phyloP scores from a whole-genome alignment of 768 basidiomycete genomes.

The Rhizopogon rudus region DNA sequence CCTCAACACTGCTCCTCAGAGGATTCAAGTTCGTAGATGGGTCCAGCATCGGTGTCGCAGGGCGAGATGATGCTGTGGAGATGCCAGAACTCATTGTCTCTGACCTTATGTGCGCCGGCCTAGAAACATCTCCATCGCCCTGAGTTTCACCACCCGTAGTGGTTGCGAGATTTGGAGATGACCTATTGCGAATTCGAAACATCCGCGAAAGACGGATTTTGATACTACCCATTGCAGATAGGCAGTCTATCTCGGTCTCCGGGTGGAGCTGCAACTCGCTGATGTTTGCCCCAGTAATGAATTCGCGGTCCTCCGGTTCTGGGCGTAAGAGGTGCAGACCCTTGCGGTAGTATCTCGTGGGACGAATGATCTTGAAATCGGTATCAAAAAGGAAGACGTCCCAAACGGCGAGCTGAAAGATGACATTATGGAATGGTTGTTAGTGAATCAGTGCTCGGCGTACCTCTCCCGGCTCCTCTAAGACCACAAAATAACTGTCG shows the following conservation, averaged over 20 bases:
- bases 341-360: slow-evolving; percentile 83
- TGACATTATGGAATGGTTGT: neutral
- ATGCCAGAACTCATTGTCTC: slow-evolving; percentile 27
- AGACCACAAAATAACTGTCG: slow-evolving; percentile 85
- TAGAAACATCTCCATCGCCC: neutral
- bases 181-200: slow-evolving; percentile 31
- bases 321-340: slow-evolving; percentile 66
- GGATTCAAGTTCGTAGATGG: slow-evolving; percentile 76
- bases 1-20: slow-evolving; percentile 24
- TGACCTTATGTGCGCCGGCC: slow-evolving; percentile 3
- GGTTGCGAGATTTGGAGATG: slow-evolving; percentile 9
- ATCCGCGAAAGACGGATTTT: slow-evolving; percentile 40
- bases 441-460: slow-evolving; percentile 11
- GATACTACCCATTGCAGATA: slow-evolving; percentile 45
- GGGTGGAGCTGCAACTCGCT: slow-evolving; percentile 8
- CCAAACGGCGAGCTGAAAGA: slow-evolving; percentile 67
- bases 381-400: slow-evolving; percentile 92
- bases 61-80: slow-evolving; percentile 33
- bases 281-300: slow-evolving; percentile 15
- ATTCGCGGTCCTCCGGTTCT: slow-evolving; percentile 22
- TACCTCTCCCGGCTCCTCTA: slow-evolving; percentile 86
- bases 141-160: slow-evolving; percentile 1
- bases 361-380: slow-evolving; percentile 88
- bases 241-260: slow-evolving; percentile 28
- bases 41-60: slow-evolving; percentile 62